Base-by-base conservation (phyloP, 139 green algal genomes). In the Nannochloris sp. region DNA sequence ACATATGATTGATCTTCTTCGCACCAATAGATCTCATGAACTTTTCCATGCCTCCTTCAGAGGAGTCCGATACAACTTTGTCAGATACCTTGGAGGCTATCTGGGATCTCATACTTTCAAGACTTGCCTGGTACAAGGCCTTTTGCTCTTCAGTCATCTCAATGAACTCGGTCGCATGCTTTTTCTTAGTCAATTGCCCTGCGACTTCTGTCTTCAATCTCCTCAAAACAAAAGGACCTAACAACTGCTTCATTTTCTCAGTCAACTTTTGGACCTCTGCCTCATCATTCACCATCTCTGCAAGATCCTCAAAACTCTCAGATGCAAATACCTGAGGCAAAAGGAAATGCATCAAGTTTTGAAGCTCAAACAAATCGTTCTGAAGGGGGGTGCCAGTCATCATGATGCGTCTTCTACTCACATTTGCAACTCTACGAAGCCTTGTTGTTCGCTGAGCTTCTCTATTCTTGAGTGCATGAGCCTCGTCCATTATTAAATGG, bases 391-490 rank as follows among this genome's bases (percentile, higher is more conserved):
- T 97, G 60, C 90, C 70, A 53, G 87, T 91, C 31, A 88, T 81
- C 83, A 96, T 83, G 48, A 92, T 78, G 43, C 85, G 79, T 57
- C 85, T 72, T 72, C 80, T 75, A 54, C 75, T 70, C 43, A 48
- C 48, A 27, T 75, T 74, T 4, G 78, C 69, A 43, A 83, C 64
- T 29, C 66, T 70, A 57, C 72, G 67, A 36, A 88, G 66, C 9
- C 71, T 63, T 4, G 43, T 70, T 50, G 69, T 76, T 49, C 81
- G 72, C n/a, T 51, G 46, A 16, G 75, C 75, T 21, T 50, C 67
- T 3, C 70, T 59, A 68, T 96, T 94, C 76, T 97, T 97, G 5
- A 97, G 72, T 40, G 91, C 83, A 69, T 97, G 90, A 4, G 88
- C 90, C 75, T 95, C 86, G 50, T 91, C 86, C 64, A 87, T 61